These are phyloP conservation scores for Spergularia azorica DNA, from an alignment of 179 eudicot species.

Conservation along the genomic window DNA sequence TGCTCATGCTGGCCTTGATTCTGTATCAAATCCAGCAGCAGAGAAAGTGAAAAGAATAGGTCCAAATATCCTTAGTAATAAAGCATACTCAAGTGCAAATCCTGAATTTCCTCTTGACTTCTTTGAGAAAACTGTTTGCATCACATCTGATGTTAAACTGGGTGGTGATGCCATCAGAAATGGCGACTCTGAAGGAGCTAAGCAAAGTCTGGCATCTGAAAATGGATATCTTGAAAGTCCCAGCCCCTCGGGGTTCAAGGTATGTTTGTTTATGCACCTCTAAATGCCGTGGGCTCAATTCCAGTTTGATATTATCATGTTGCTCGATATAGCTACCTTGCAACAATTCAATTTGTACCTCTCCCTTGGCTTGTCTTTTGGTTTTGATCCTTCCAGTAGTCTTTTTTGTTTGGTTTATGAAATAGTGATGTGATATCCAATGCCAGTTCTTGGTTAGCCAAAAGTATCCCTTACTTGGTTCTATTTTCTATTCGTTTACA, in stretches of 20 bases:
- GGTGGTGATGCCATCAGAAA: constrained; percentile 92
- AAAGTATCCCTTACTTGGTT: too few species aligned
- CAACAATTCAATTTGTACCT: not conserved
- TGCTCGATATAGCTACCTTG: not conserved
- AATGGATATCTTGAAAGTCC: constrained; percentile 95
- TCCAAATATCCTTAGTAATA: constrained; percentile 77
- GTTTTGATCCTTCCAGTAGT: not conserved
- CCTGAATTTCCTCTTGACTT: constrained; percentile 98
- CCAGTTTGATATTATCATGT: not conserved
- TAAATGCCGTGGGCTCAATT: not conserved
- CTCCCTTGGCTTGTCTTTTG: not conserved
- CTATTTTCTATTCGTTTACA: too few species aligned
- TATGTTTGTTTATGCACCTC: constrained; percentile 23
- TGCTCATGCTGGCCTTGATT: constrained; percentile 69
- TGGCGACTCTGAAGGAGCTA: constrained; percentile 94
- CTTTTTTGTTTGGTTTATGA: not conserved
- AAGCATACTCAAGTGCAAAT: constrained; percentile 78
- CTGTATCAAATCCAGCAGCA: constrained; percentile 51
- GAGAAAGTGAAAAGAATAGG: constrained; percentile 91
- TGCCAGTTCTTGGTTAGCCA: not conserved
- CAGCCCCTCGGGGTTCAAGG: constrained; percentile 91
- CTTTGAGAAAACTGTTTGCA: constrained; percentile 93
- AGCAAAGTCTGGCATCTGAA: constrained; percentile 90
- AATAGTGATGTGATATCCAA: not conserved
- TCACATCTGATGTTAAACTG: constrained; percentile 86